These are phyloP conservation scores for Thalassiosira profunda DNA, from an alignment of 108 stramenopile species.

Conservation along the genomic window DNA sequence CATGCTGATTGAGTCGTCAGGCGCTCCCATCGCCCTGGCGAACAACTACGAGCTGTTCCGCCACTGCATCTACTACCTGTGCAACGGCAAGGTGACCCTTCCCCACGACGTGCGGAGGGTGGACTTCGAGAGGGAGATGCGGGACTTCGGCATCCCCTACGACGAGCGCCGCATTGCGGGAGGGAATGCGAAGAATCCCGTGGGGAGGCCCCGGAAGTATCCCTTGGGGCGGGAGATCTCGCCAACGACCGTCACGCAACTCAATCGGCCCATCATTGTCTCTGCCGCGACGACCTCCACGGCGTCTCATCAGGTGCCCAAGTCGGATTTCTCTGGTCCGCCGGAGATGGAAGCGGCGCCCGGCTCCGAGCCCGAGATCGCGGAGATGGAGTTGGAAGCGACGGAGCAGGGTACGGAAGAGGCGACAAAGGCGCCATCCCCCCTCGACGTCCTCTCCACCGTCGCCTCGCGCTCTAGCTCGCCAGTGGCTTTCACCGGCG, in stretches of 20 bases:
- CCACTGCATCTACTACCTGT: slow-evolving; percentile 8
- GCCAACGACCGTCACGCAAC: slow-evolving; percentile 14
- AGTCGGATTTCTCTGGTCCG: too few relatives aligned
- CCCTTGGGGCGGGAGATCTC: neutral
- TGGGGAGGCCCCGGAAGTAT: too few relatives aligned
- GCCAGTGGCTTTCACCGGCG: too few relatives aligned
- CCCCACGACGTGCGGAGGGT: slow-evolving; percentile 8
- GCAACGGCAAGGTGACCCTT: slow-evolving; percentile 9
- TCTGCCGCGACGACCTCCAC: neutral
- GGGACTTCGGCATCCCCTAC: slow-evolving; percentile 13
- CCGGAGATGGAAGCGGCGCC: too few relatives aligned
- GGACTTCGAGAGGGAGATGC: slow-evolving; percentile 8
- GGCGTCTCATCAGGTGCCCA: too few relatives aligned
- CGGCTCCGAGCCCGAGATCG: too few relatives aligned
- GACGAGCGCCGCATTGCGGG: slow-evolving; percentile 1
- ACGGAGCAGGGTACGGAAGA: neutral
- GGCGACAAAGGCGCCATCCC: neutral
- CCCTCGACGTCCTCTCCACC: slow-evolving; percentile 2
- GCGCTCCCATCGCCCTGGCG: slow-evolving; percentile 16
- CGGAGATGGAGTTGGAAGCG: too few relatives aligned
- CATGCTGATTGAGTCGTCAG: slow-evolving; percentile 17
- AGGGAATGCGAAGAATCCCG: neutral
- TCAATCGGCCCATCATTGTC: neutral
- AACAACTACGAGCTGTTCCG: slow-evolving; percentile 18
- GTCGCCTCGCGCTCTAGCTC: neutral